These are phyloP conservation scores for Balansia obtecta DNA, from an alignment of 2,329 filamentous ascomycete genomes.

Conservation along the genomic window DNA sequence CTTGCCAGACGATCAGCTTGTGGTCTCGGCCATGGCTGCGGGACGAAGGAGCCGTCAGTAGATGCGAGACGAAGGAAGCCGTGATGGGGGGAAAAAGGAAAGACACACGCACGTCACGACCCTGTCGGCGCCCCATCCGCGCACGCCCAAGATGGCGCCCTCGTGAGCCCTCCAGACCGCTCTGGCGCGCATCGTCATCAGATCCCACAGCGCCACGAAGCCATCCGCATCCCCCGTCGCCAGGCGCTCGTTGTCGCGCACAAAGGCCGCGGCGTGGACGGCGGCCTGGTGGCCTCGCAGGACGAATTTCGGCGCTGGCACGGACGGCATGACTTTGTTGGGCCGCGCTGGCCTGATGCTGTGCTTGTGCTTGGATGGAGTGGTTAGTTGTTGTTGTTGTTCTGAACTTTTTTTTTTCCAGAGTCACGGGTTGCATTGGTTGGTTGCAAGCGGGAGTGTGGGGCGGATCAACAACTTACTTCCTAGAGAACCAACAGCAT, in stretches of 20 bases:
- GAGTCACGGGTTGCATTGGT: too few relatives aligned
- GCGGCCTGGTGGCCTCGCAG: conserved; percentile 76
- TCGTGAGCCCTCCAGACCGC: conserved; percentile 82
- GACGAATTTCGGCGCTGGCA: conserved; percentile 41
- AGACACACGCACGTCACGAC: conserved; percentile 42
- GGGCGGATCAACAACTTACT: too few relatives aligned
- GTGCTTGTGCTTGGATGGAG: not conserved
- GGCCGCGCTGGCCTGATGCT: not conserved
- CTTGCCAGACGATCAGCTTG: conserved; percentile 72
- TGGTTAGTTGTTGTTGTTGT: too few relatives aligned
- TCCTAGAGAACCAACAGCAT: too few relatives aligned
- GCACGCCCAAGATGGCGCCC: conserved; percentile 62
- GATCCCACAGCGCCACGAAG: conserved; percentile 76
- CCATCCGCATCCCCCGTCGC: conserved; percentile 83
- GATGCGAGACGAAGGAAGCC: not conserved
- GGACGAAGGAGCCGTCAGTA: not conserved
- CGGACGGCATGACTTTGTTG: conserved; percentile 16
- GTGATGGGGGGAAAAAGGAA: too few relatives aligned
- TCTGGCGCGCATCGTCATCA: conserved; percentile 65
- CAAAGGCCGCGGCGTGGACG: conserved; percentile 66
- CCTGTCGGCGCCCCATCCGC: conserved; percentile 56
- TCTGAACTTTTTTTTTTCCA: too few relatives aligned
- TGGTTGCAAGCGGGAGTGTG: too few relatives aligned
- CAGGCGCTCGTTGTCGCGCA: conserved; percentile 61
- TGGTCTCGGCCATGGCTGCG: conserved; percentile 81